These are phyloP conservation scores for Blastobotrys capitulatus DNA, from an alignment of 1,139 yeast genomes.

Conservation along the genomic window DNA sequence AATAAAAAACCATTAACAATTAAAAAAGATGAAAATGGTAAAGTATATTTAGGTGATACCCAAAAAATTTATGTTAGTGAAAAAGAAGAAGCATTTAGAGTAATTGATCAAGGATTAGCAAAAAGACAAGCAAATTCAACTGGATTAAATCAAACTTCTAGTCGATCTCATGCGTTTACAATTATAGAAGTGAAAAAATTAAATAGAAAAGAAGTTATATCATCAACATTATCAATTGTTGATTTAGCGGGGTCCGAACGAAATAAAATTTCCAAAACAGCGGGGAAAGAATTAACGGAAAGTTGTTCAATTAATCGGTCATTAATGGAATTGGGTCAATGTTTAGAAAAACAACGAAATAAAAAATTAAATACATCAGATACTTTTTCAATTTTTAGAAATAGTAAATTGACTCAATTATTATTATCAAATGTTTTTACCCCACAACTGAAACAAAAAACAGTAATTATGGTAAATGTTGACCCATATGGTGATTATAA, in stretches of 20 bases:
- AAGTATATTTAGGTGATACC: conserved; percentile 22
- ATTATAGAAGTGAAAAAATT: conserved; percentile 31
- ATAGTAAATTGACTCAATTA: conserved; percentile 44
- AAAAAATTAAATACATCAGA: conserved; percentile 21
- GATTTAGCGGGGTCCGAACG: conserved; percentile 51
- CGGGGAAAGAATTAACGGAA: conserved; percentile 34
- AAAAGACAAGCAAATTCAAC: conserved; percentile 32
- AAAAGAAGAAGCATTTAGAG: conserved; percentile 26
- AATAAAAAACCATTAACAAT: conserved; percentile 21
- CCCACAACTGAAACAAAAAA: conserved; percentile 28
- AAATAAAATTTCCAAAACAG: conserved; percentile 40
- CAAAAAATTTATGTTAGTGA: conserved; percentile 28
- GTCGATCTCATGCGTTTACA: conserved; percentile 40
- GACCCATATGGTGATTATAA: conserved; percentile 63
- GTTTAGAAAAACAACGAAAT: conserved; percentile 37
- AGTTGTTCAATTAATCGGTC: conserved; percentile 44
- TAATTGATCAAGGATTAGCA: conserved; percentile 28
- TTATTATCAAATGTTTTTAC: conserved; percentile 43
- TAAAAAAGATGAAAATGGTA: conserved; percentile 25
- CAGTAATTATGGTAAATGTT: conserved; percentile 45
- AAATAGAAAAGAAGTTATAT: conserved; percentile 17
- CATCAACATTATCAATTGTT: conserved; percentile 37
- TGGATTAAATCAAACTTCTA: conserved; percentile 31
- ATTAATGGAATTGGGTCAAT: conserved; percentile 44
- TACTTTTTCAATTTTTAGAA: conserved; percentile 36